Evolutionary conservation across 1,139 yeast species (phyloP).

Genomic region (Diutina ranongensis): DNA sequence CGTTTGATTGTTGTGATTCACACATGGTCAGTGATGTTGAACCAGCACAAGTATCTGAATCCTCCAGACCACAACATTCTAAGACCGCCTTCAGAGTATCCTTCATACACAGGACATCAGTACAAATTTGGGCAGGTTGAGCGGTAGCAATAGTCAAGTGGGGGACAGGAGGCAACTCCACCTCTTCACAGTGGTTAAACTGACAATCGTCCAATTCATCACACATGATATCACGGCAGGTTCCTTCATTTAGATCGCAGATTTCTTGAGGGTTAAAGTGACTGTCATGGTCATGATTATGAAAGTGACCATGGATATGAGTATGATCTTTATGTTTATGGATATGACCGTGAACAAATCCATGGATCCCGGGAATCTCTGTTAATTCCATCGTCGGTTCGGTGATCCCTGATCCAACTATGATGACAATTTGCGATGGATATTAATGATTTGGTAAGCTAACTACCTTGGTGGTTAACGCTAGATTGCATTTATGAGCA

Average conservation of each 20-base stretch:
- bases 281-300: slow-evolving; percentile 32
- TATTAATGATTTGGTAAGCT: background rate
- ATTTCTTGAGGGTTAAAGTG: slow-evolving; percentile 8
- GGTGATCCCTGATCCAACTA: background rate
- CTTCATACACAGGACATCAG: slow-evolving; percentile 2
- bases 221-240: slow-evolving; percentile 32
- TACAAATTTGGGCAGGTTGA: slow-evolving; percentile 1
- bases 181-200: slow-evolving; percentile 13
- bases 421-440: background rate
- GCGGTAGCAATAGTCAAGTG: background rate
- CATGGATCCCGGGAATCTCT: slow-evolving; percentile 21
- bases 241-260: slow-evolving; percentile 20
- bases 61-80: background rate
- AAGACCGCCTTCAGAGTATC: background rate
- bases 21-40: slow-evolving; percentile 16
- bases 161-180: background rate
- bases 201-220: slow-evolving; percentile 37
- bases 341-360: slow-evolving; percentile 58
- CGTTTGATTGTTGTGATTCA: slow-evolving; percentile 15
- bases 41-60: background rate
- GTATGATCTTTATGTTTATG: slow-evolving; percentile 55
- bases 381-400: background rate
- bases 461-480: background rate
- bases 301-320: slow-evolving; percentile 61
- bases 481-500: background rate